phyloP scores from a whole-genome alignment of 129 eudicot genomes.

The Heracleum sosnowskyi region DNA sequence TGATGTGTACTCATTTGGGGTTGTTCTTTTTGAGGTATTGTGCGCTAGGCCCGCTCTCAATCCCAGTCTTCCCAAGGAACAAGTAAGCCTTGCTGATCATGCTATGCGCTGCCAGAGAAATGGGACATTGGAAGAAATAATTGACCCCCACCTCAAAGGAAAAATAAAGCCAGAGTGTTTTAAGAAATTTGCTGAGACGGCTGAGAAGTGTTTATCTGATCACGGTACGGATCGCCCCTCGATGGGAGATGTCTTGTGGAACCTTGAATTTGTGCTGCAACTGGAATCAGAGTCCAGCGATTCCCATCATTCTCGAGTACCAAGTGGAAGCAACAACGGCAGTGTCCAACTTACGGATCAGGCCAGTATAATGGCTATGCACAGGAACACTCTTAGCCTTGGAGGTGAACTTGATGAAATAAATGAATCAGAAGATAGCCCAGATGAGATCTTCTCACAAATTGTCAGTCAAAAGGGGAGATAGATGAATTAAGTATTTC shows the following conservation, averaged over 20 bases:
- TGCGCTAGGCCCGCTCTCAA: slow-evolving; percentile 73
- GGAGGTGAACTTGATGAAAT: slow-evolving; percentile 30
- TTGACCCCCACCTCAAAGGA: slow-evolving; percentile 5
- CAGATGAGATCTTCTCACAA: slow-evolving; percentile 49
- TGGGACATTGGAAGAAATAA: slow-evolving; percentile 21
- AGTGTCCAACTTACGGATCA: slow-evolving; percentile 29
- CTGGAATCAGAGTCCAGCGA: slow-evolving; percentile 23
- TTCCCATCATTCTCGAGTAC: slow-evolving; percentile 9
- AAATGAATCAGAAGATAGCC: slow-evolving; percentile 19
- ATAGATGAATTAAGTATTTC: slow-evolving; percentile 7
- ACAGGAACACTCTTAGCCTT: slow-evolving; percentile 53
- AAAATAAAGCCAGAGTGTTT: slow-evolving; percentile 27
- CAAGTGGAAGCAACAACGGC: slow-evolving; percentile 13
- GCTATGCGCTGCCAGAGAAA: slow-evolving; percentile 53
- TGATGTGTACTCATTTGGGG: slow-evolving; percentile 68
- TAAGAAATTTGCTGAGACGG: slow-evolving; percentile 5
- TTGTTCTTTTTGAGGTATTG: slow-evolving; percentile 60
- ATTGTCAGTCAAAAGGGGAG: slow-evolving; percentile 57
- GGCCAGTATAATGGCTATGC: slow-evolving; percentile 52
- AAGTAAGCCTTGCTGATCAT: slow-evolving; percentile 60
- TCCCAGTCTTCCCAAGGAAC: slow-evolving; percentile 61
- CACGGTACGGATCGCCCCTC: slow-evolving; percentile 4
- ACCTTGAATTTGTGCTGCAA: slow-evolving; percentile 44
- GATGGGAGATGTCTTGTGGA: slow-evolving; percentile 45
- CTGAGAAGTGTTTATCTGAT: slow-evolving; percentile 1